These are phyloP conservation scores for Anethum foeniculum DNA, from an alignment of 140 eudicot species.

Conservation along the genomic window DNA sequence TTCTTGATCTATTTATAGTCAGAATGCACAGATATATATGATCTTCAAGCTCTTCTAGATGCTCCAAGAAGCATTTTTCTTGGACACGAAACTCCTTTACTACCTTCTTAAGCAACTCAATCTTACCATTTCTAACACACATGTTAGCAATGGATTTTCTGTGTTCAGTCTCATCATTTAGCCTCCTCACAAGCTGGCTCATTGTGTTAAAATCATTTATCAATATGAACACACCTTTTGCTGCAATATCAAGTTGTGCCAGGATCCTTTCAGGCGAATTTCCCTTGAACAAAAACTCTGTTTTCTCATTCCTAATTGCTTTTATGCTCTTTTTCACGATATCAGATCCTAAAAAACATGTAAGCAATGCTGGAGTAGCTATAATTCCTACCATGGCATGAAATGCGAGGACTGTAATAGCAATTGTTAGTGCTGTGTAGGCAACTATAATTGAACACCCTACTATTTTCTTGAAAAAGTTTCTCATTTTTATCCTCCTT, in stretches of 20 bases:
- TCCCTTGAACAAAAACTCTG: background rate
- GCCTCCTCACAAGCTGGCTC: constrained; percentile 53
- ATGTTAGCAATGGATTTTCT: constrained; percentile 40
- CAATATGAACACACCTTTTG: constrained; percentile 59
- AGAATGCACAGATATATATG: constrained; percentile 70
- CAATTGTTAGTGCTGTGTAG: constrained; percentile 29
- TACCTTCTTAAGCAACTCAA: constrained; percentile 51
- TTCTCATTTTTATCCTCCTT: constrained; percentile 29
- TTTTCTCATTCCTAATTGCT: background rate
- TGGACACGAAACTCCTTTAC: constrained; percentile 45
- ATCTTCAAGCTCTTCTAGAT: constrained; percentile 71
- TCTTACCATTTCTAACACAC: constrained; percentile 39
- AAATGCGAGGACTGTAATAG: constrained; percentile 35
- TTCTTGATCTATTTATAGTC: constrained; percentile 70
- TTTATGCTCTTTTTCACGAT: background rate
- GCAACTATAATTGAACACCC: constrained; percentile 31
- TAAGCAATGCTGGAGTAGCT: constrained; percentile 37
- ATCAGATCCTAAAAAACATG: constrained; percentile 17
- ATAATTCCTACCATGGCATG: constrained; percentile 42
- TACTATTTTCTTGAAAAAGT: constrained; percentile 23
- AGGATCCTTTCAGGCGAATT: constrained; percentile 26
- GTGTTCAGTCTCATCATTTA: constrained; percentile 60
- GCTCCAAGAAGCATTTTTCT: constrained; percentile 47
- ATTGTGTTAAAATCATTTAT: constrained; percentile 76
- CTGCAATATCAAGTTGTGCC: constrained; percentile 61